Evolutionary conservation across 805 yeast genomes (phyloP), one percentile per base, ranked within the genome.

Genomic region (Kodamaea kaohsiungensis): DNA sequence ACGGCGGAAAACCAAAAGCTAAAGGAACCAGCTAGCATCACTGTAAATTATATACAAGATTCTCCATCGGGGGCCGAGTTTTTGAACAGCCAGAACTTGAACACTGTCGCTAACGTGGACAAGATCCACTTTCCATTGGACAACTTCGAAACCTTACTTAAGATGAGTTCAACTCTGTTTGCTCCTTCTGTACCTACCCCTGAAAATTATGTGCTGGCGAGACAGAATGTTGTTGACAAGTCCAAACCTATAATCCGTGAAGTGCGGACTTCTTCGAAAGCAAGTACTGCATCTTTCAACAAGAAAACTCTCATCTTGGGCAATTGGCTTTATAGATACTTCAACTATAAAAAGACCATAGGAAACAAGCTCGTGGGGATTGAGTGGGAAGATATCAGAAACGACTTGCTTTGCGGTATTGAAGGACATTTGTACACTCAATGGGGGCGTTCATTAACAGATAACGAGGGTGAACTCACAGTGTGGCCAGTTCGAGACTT

Each of bases 381-480:
- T 59, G 79, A 73, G 61, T 76, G 78, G 78, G 78, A 76, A 52
- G 76, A 71, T 51, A 68, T 75, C 38, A 58, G 79, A 30, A 64
- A 68, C 53, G 80, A 76, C 48, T 58, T 75, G 38, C 53, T 66
- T 9, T 62, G 65, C 51, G 77, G 78, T 8, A 60, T 74, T 19
- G 80, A 76, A 57, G 60, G 63, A n/a, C 65, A 66, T 52, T 46
- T 71, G 35, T 73, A 74, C 58, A 68, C 64, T 53, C 69, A 67
- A 50, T 64, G 65, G 50, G 79, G 79, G 3, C 68, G 67, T 18
- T 49, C 58, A 6, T 52, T 59, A 43, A 52, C 27, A 43, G 47
- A 43, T 38, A 37, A 6, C 16, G 49, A 37, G 22, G 46, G 59
- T 4, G 75, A 68, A 13, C 58, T 61, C 39, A 67, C 66, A 13